These are phyloP conservation scores for Tilletiopsis washingtonensis DNA, from an alignment of 1,284 basidiomycete genomes.

Conservation along the genomic window DNA sequence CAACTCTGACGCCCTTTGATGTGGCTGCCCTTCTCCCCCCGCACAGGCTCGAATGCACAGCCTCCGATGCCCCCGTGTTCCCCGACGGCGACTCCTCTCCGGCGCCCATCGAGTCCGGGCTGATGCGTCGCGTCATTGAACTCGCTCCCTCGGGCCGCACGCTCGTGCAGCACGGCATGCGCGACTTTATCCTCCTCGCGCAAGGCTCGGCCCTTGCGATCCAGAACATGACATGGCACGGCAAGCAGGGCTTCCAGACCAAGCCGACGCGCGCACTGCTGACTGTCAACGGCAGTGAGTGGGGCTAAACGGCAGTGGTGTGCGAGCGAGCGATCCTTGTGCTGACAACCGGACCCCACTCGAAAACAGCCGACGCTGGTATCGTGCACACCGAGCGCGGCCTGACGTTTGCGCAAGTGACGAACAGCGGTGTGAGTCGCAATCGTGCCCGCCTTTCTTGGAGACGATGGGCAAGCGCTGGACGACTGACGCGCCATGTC, in stretches of 20 bases:
- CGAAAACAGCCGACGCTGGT: conserved; percentile 13
- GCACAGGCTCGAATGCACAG: conserved; percentile 27
- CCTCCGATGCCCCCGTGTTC: conserved; percentile 16
- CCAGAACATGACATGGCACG: conserved; percentile 44
- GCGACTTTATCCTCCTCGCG: conserved; percentile 30
- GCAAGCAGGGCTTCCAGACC: conserved; percentile 35
- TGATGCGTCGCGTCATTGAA: conserved; percentile 31
- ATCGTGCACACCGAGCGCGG: conserved; percentile 26
- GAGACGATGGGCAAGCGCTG: no score
- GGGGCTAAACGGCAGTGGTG: conserved; percentile 14
- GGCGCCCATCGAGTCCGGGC: conserved; percentile 3
- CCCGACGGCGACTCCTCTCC: conserved; percentile 1
- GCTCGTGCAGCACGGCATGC: conserved; percentile 34
- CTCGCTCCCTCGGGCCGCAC: conserved; percentile 17
- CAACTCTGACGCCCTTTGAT: no score
- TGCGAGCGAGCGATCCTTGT: conserved; percentile 12
- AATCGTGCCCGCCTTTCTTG: conserved; percentile 2
- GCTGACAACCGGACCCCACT: conserved; percentile 8
- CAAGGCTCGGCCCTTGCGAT: conserved; percentile 33
- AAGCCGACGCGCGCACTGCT: conserved; percentile 13
- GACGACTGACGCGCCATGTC: not conserved
- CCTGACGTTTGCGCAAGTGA: conserved; percentile 22
- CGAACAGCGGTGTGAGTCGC: conserved; percentile 7
- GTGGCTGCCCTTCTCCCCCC: no score
- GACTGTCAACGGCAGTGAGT: conserved; percentile 15